These are phyloP conservation scores for Calonectria naviculata DNA, from an alignment of 2,329 filamentous ascomycete species.

Conservation along the genomic window DNA sequence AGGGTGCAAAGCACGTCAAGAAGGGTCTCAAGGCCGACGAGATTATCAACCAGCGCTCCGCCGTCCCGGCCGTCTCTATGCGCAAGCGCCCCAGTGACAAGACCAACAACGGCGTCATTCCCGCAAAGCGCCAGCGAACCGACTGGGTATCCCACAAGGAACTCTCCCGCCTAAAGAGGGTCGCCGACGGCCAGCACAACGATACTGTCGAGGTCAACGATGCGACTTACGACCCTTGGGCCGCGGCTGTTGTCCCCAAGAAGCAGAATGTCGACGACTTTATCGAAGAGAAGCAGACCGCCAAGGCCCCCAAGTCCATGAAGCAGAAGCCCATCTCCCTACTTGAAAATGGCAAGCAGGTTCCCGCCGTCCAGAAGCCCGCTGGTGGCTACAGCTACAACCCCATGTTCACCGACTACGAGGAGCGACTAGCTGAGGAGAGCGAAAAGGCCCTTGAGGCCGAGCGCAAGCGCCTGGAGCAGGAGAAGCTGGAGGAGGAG, in stretches of 20 bases:
- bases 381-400: constrained; percentile 92
- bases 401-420: constrained; percentile 87
- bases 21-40: constrained; percentile 92
- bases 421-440: constrained; percentile 78
- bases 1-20: constrained; percentile 72
- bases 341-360: constrained; percentile 80
- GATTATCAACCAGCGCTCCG: constrained; percentile 87
- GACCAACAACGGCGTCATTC: constrained; percentile 78
- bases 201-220: constrained; percentile 66
- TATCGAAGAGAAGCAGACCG: constrained; percentile 72
- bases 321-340: constrained; percentile 84
- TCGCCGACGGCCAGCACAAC: constrained; percentile 80
- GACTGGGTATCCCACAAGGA: constrained; percentile 90
- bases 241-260: constrained; percentile 50
- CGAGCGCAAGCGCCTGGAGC: constrained; percentile 78
- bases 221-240: constrained; percentile 85
- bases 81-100: constrained; percentile 81
- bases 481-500: constrained; percentile 73
- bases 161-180: constrained; percentile 78
- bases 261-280: constrained; percentile 63
- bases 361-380: constrained; percentile 84
- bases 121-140: constrained; percentile 79
- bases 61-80: constrained; percentile 80
- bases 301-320: constrained; percentile 80
- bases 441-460: constrained; percentile 82